Evolutionary conservation across 345 rosid species (phyloP), one percentile per base, ranked within the genome.

Genomic region (Hibiscus trionum): DNA sequence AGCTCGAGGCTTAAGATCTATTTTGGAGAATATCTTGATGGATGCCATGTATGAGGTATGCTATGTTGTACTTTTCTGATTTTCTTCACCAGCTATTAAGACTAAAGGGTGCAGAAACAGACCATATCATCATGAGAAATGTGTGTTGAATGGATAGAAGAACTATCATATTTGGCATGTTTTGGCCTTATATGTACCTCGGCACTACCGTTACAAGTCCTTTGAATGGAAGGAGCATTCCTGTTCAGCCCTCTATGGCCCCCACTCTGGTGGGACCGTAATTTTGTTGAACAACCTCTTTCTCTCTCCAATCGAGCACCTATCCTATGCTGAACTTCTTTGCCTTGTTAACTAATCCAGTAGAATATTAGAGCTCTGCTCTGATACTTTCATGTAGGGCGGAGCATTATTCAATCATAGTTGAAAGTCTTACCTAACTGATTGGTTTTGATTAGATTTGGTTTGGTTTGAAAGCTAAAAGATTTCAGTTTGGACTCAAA

Each of bases 31-130:
- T 74, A 88, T 91, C 72, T 87, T 96, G 83, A 88, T 96, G 98
- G 99, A 96, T 68, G 84, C 99, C 69, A 96, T 96, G 99, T 96
- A 93, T 47, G 98, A 96, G 98, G 99, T 95, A 84, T 55, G 70
- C 29, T 27, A 12, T 29, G 31, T 31, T 37, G 14, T 26, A 12
- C 49, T 16, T 31, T 56, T 69, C 44, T 69, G 26, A 52, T 33
- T 39, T 69, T 19, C 21, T 1, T 27, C 9, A 35, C 33, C 44
- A 2, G n/a, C n/a, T 33, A 66, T 24, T 21, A 69, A 27, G 26
- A 69, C 4, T 21, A 37, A 11, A 3, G 53, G 1, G 57, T 16
- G 53, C 15, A 49, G n/a, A 11, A 15, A 66, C 2, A 12, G 31
- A 66, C 35, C 35, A 12, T 44, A 44, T 4, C 35, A 65, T 46